Evolutionary conservation across 768 basidiomycete species (phyloP), one percentile per base, ranked within the genome.

Genomic region (Pleurotus ostreatus): DNA sequence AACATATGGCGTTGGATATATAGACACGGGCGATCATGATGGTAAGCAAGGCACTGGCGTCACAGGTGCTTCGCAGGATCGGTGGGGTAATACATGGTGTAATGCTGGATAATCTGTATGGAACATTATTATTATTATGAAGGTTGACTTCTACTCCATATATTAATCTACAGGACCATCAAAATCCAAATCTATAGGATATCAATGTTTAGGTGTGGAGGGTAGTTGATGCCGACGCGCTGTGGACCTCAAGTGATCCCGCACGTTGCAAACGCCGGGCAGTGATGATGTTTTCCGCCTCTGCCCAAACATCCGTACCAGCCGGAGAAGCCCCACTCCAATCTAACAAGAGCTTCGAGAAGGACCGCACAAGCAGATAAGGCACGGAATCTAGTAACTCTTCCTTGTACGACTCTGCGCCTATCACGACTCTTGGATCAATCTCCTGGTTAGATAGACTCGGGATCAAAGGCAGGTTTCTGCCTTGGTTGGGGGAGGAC

Each of bases 41-140:
- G 83, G 81, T 0, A 73, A 71, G 38, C 60, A 77, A 46, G 77
- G 76, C 0, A 65, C 68, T 3, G 89, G 89, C 2, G 52, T 63
- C 12, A 80, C 83, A 0, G 85, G 86, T 0, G 66, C 55, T 5
- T 73, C 81, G 22, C 82, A 85, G 65, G 89, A 92, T 67, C 67
- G 63, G 53, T 92, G 75, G 74, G 90, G 90, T 23, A 88, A 89
- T 61, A 80, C 89, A 23, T 92, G 87, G 86, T 93, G 89, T 69
- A 86, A 83, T 61, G 63, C 67, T 47, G 60, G 65, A 38, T 65
- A 61, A 63, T 20, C 54, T 57, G 52, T 57, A 37, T 30, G 47
- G 47, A 4, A 3, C 5, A 5, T 25, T 25, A 25, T 34, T 30
- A 5, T 30, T 8, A 34, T 34, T 34, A 11, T 34, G 9, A 34